Percentiles rank a stretch among this genome's conserved stretches.
phyloP scores from a whole-genome alignment of 345 rosid genomes.

The Arabidopsis thaliana region DNA sequence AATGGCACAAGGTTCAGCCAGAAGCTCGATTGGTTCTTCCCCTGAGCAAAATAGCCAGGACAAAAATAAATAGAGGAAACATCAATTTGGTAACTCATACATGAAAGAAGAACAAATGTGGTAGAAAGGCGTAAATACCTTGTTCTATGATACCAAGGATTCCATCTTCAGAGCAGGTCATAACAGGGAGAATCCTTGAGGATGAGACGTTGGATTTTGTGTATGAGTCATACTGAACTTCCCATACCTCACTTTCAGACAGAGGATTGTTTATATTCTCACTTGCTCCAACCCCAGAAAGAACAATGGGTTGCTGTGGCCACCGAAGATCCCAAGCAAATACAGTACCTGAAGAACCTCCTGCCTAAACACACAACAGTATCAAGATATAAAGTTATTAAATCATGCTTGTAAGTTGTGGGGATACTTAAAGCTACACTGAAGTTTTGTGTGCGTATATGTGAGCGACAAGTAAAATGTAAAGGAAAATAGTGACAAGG shows the following conservation, averaged over 20 bases:
- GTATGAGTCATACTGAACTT: constrained; percentile 73
- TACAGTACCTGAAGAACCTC: constrained; percentile 82
- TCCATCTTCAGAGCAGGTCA: constrained; percentile 94
- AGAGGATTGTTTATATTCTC: constrained; percentile 48
- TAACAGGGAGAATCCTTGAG: constrained; percentile 73
- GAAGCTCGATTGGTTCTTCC: constrained; percentile 72
- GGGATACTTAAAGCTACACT: neutral
- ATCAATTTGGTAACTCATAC: constrained; percentile 28
- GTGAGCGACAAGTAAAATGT: constrained; percentile 7
- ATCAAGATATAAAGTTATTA: constrained; percentile 12
- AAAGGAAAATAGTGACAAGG: neutral
- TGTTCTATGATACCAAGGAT: constrained; percentile 79
- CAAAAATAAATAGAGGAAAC: neutral
- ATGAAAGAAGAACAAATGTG: neutral
- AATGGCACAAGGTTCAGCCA: constrained; percentile 91
- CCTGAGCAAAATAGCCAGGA: constrained; percentile 46
- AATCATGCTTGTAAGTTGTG: neutral
- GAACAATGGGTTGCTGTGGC: constrained; percentile 68
- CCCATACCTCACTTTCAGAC: constrained; percentile 94
- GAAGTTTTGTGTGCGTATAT: neutral
- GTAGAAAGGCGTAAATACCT: constrained; percentile 53
- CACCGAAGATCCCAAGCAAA: constrained; percentile 93
- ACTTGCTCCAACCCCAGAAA: constrained; percentile 62
- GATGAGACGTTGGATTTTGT: constrained; percentile 67
- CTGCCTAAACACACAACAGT: constrained; percentile 58